Percentiles rank a stretch among this genome's conserved stretches.
These are phyloP conservation scores for Luvunga scandens DNA, from an alignment of 345 rosid species.

Conservation along the genomic window DNA sequence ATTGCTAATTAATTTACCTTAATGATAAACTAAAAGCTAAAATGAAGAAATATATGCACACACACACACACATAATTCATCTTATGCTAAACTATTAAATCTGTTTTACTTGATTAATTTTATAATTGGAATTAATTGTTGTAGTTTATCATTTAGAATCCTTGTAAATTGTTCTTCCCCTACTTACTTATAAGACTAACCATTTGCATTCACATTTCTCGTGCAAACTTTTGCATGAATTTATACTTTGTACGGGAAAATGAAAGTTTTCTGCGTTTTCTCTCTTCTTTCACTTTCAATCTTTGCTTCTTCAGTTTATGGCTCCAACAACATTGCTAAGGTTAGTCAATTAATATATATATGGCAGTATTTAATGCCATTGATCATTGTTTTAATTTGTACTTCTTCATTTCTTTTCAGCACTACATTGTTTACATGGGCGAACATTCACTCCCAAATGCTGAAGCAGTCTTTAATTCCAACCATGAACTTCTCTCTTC, in stretches of 20 bases:
- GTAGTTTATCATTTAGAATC: no score
- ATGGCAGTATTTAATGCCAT: no score
- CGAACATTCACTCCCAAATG: not conserved
- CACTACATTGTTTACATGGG: not conserved
- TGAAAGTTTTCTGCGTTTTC: not conserved
- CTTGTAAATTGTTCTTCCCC: no score
- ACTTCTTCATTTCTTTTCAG: not conserved
- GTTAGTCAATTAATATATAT: not conserved
- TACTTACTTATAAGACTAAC: not conserved
- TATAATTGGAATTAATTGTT: no score
- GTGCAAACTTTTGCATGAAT: not conserved
- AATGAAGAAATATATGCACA: no score
- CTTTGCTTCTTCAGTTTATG: not conserved
- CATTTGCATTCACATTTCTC: not conserved
- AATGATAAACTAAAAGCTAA: no score
- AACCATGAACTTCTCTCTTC: not conserved
- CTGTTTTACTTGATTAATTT: no score
- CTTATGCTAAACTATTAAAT: no score
- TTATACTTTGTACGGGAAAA: not conserved
- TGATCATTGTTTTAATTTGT: no score
- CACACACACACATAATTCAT: no score
- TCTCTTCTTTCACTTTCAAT: not conserved
- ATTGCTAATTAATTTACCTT: no score
- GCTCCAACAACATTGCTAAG: not conserved
- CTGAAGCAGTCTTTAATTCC: not conserved